Conservation (phyloP, 768 basidiomycete genomes). For the Coprinopsis cinerea region DNA sequence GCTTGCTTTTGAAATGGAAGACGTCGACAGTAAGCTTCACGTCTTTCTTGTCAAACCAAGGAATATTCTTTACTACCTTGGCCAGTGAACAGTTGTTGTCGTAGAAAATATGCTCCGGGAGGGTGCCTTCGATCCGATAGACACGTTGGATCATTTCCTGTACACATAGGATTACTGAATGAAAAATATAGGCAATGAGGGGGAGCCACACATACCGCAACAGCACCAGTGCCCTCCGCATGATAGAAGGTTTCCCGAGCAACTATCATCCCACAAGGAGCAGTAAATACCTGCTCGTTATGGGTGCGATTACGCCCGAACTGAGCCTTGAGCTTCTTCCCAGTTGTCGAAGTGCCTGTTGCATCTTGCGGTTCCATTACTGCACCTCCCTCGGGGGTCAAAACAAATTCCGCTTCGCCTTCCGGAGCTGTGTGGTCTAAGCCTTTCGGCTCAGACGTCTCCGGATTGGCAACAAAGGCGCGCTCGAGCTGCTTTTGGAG, state of each 20-base stretch:
- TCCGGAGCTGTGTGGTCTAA: background rate
- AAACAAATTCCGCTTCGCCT: background rate
- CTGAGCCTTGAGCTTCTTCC: conserved; percentile 11
- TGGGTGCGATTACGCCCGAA: conserved; percentile 22
- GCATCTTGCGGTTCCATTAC: background rate
- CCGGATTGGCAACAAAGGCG: conserved; percentile 8
- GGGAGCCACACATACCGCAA: conserved; percentile 20
- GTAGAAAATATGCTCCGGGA: conserved; percentile 23
- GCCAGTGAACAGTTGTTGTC: conserved; percentile 24
- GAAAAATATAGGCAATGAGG: conserved; percentile 7
- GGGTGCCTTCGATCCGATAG: conserved; percentile 9
- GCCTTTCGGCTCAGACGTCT: background rate
- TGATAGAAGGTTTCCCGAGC: conserved; percentile 20
- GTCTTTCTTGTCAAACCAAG: background rate
- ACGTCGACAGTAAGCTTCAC: conserved; percentile 19
- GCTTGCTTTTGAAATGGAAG: background rate
- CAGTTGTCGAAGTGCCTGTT: background rate
- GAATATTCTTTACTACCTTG: background rate
- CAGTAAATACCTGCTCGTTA: conserved; percentile 25
- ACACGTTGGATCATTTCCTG: conserved; percentile 16
- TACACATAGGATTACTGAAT: background rate
- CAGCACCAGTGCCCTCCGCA: conserved; percentile 15
- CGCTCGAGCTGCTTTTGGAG: conserved; percentile 3
- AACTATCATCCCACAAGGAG: conserved; percentile 25
- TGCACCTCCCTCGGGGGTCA: background rate